phyloP scores from a whole-genome alignment of 106 monocot genomes.

The Dactylorhiza incarnata region DNA sequence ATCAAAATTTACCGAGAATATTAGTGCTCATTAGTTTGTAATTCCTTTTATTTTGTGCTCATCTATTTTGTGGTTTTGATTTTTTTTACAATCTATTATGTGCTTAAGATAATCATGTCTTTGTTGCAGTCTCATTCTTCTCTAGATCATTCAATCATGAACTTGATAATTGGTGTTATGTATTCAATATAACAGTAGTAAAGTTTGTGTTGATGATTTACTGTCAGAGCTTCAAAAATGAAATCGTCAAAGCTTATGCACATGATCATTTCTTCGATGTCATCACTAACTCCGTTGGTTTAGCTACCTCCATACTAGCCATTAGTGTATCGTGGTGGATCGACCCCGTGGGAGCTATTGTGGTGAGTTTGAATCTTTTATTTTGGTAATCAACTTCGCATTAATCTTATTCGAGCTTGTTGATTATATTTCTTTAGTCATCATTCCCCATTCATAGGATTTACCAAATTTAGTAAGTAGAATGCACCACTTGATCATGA shows the following conservation, averaged over 20 bases:
- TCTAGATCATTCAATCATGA: slow-evolving; percentile 24
- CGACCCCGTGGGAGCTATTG: slow-evolving; percentile 73
- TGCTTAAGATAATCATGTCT: no score
- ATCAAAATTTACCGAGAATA: no score
- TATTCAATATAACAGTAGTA: slow-evolving; percentile 40
- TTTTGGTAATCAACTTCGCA: no score
- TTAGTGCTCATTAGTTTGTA: background rate
- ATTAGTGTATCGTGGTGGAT: slow-evolving; percentile 62
- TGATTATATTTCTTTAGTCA: no score
- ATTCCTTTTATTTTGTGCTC: background rate
- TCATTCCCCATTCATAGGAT: no score
- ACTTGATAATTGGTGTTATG: slow-evolving; percentile 87
- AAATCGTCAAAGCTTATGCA: slow-evolving; percentile 79
- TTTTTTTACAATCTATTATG: no score
- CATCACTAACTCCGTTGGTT: slow-evolving; percentile 77
- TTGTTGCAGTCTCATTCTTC: slow-evolving; percentile 35
- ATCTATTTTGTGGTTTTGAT: background rate
- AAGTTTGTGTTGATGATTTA: slow-evolving; percentile 73
- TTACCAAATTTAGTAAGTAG: no score
- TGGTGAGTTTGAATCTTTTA: slow-evolving; percentile 25
- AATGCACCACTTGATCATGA: no score
- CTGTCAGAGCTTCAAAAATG: slow-evolving; percentile 64
- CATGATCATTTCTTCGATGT: slow-evolving; percentile 94
- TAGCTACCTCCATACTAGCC: slow-evolving; percentile 60
- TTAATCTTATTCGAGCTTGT: no score